Evolutionary conservation across 176 grass and related monocot species (phyloP), one percentile per base, ranked within the genome.

Genomic region (Pharus latifolius): DNA sequence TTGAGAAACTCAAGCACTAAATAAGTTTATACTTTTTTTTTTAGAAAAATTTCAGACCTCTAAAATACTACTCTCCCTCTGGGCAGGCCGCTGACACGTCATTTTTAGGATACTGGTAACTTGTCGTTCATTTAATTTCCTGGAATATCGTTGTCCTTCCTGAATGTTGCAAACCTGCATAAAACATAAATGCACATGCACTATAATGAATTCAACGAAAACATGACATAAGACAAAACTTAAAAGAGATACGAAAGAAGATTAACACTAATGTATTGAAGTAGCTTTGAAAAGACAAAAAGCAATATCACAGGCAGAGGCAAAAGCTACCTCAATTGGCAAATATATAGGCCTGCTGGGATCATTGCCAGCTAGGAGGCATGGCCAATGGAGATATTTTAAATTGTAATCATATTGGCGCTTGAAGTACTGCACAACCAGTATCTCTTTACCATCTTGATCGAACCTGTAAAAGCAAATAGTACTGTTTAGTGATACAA

Each of bases 401-500:
- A 98, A 51, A 56, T 12, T 2, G 33, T 16, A 70, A 17, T 57
- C 65, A 49, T 98, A 93, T 55, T 78, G 77, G 0, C 64, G 34
- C 49, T 67, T 73, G 40, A 98, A 98, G 75, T 98, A 92, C 14
- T 90, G 70, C 9, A 90, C 60, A 45, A 97, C 81, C 5, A 83
- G 85, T 11, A 70, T 5, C 38, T n/a, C 72, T 5, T 10, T 64
- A 9, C 81, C 83, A 45, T 85, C 35, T 18, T 69, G 66, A 67
- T 89, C 84, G 83, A 98, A 98, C 56, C 89, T 97, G 56, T 34
- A 52, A 49, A 68, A 65, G 38, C 3, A 70, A 49, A 70, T 24
- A 19, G 2, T 3, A 46, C 14, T 7, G 47, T 43, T 30, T 51
- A 42, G 46, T 49, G 16, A 30, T 16, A 53, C 6, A 53, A 11